These are phyloP conservation scores for Ballota nigra DNA, from an alignment of 257 asterid species.

Conservation along the genomic window DNA sequence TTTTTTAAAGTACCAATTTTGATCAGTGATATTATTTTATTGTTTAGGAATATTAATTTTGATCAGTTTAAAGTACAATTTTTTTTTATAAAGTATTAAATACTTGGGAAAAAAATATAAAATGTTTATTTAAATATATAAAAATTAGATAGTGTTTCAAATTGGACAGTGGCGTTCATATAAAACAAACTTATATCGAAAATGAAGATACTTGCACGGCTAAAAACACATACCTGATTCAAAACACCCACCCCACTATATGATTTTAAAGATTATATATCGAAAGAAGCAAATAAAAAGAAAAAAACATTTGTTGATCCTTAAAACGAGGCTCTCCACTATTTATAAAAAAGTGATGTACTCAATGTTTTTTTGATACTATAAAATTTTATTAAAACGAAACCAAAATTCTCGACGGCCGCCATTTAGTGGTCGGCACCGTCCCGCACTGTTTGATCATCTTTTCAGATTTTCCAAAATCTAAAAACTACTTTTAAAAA, in stretches of 20 bases:
- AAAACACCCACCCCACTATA: neutral
- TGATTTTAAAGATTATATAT: neutral
- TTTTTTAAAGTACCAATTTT: too few relatives aligned
- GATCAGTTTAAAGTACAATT: too few relatives aligned
- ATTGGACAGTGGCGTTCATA: too few relatives aligned
- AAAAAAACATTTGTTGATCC: neutral
- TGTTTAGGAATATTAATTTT: too few relatives aligned
- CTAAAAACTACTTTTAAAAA: too few relatives aligned
- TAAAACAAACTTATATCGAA: too few relatives aligned
- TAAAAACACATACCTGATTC: neutral
- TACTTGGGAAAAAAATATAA: too few relatives aligned
- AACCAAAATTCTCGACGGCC: constrained; percentile 3
- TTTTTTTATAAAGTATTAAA: too few relatives aligned
- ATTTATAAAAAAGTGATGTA: neutral
- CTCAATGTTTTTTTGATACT: neutral
- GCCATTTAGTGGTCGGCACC: constrained; percentile 30
- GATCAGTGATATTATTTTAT: too few relatives aligned
- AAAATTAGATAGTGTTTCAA: too few relatives aligned
- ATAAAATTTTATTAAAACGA: neutral
- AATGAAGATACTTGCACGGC: too few relatives aligned
- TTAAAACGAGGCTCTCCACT: constrained; percentile 21
- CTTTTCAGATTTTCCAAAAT: neutral
- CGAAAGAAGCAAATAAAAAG: neutral
- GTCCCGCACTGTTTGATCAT: constrained; percentile 17
- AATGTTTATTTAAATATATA: too few relatives aligned